Percentiles rank a stretch among this genome's conserved stretches.
phyloP scores from a whole-genome alignment of 2,329 filamentous ascomycete species.

The Microcyclosporella mali region DNA sequence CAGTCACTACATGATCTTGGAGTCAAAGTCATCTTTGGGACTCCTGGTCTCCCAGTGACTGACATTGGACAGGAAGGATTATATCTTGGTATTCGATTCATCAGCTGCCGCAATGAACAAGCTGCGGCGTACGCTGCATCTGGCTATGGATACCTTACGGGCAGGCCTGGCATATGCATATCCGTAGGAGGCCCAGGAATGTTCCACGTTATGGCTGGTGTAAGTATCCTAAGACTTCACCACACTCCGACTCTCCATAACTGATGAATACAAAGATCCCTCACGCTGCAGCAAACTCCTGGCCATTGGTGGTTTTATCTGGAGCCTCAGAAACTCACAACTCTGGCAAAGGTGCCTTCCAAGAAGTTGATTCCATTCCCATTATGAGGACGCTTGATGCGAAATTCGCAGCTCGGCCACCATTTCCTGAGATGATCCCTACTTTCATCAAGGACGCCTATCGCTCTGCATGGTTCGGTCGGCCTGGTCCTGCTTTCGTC shows the following conservation, averaged over 20 bases:
- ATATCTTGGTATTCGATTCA: slow-evolving; percentile 52
- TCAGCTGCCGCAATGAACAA: slow-evolving; percentile 55
- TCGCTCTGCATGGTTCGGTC: slow-evolving; percentile 3
- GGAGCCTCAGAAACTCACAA: slow-evolving; percentile 49
- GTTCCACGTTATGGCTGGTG: slow-evolving; percentile 52
- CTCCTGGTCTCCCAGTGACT: slow-evolving; percentile 51
- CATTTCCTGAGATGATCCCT: slow-evolving; percentile 42
- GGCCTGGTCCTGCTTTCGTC: slow-evolving; percentile 3
- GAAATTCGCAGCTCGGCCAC: slow-evolving; percentile 46
- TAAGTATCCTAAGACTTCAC: too few species aligned
- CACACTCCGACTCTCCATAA: neutral
- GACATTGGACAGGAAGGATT: slow-evolving; percentile 54
- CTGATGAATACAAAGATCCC: slow-evolving; percentile 14
- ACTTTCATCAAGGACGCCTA: slow-evolving; percentile 43
- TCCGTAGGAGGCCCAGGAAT: slow-evolving; percentile 56
- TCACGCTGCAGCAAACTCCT: slow-evolving; percentile 47
- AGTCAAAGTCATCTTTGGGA: slow-evolving; percentile 48
- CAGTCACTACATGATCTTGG: slow-evolving; percentile 44
- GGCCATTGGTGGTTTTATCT: slow-evolving; percentile 50
- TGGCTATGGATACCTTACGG: slow-evolving; percentile 54
- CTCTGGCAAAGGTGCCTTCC: slow-evolving; percentile 50
- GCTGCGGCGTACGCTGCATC: slow-evolving; percentile 53
- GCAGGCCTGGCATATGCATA: slow-evolving; percentile 51
- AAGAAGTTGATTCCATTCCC: slow-evolving; percentile 52
- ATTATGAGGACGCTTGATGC: slow-evolving; percentile 47